Conservation (phyloP, 2,329 filamentous ascomycete genomes). For the Sarocladium brachiariae region DNA sequence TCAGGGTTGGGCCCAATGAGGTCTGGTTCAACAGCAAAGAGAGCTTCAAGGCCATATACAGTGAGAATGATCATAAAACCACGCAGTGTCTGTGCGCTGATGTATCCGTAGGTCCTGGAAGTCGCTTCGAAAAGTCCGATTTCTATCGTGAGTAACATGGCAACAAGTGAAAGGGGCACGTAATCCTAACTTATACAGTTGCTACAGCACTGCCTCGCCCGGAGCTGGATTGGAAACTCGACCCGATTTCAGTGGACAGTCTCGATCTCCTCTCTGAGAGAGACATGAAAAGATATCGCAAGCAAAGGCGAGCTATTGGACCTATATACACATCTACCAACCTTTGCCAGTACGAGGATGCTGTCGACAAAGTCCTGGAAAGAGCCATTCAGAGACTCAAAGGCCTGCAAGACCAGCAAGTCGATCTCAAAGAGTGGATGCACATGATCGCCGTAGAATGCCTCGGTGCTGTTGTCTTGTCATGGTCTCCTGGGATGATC, state of each 20-base stretch:
- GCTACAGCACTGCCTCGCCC: conserved; percentile 39
- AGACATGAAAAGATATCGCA: conserved; percentile 37
- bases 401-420: conserved; percentile 27
- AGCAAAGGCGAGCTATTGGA: conserved; percentile 43
- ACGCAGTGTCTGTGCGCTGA: not conserved
- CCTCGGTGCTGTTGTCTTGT: conserved; percentile 41
- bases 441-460: conserved; percentile 48
- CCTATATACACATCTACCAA: conserved; percentile 38
- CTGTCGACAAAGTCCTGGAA: conserved; percentile 34
- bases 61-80: conserved; percentile 22
- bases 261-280: conserved; percentile 46
- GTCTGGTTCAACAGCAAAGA: conserved; percentile 44
- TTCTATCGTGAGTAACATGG: conserved; percentile 44
- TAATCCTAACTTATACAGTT: no score
- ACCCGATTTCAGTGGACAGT: conserved; percentile 32
- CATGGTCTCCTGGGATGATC: conserved; percentile 45
- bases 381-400: conserved; percentile 28
- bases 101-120: conserved; percentile 31
- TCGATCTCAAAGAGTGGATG: conserved; percentile 50
- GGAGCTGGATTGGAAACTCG: conserved; percentile 30
- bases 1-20: conserved; percentile 48
- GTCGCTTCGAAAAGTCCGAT: conserved; percentile 43
- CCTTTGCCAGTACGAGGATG: conserved; percentile 32
- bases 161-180: no score
- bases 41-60: conserved; percentile 41